Evolutionary conservation across 140 eudicot genomes (phyloP).

Genomic region (Anethum foeniculum): DNA sequence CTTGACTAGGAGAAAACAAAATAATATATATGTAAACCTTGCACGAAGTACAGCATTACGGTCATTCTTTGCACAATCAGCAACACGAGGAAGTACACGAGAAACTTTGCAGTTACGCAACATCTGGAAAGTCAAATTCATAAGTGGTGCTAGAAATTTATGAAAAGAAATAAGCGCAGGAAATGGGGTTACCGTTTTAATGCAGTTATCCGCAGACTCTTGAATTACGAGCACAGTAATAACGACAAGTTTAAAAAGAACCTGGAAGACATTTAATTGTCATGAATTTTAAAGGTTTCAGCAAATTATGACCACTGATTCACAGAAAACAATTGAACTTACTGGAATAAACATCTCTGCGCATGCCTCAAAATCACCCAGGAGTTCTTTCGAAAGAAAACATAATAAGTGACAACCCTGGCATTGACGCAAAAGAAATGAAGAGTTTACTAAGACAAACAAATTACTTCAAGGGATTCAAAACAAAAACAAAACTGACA

Average conservation of each 20-base stretch:
- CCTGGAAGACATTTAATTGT: constrained; percentile 42
- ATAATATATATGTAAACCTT: constrained; percentile 31
- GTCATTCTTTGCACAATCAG: constrained; percentile 79
- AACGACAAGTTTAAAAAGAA: constrained; percentile 97
- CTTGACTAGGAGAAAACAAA: not conserved
- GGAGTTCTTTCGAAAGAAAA: constrained; percentile 87
- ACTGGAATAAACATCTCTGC: constrained; percentile 97
- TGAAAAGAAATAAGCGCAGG: not conserved
- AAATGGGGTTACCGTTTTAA: constrained; percentile 56
- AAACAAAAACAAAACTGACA: not conserved
- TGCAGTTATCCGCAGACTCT: constrained; percentile 97
- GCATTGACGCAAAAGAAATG: constrained; percentile 5
- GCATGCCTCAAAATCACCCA: constrained; percentile 90
- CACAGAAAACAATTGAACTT: constrained; percentile 20
- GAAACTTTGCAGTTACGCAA: constrained; percentile 82
- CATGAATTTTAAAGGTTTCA: constrained; percentile 28
- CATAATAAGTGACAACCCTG: constrained; percentile 84
- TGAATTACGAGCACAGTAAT: constrained; percentile 95
- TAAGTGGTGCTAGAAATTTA: constrained; percentile 6
- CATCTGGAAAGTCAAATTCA: constrained; percentile 37
- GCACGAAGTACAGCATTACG: constrained; percentile 73
- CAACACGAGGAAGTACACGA: constrained; percentile 72
- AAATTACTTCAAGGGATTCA: not conserved
- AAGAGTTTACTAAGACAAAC: not conserved
- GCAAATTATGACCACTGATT: constrained; percentile 6